phyloP scores from a whole-genome alignment of 129 eudicot genomes.

The Flaveria robusta region DNA sequence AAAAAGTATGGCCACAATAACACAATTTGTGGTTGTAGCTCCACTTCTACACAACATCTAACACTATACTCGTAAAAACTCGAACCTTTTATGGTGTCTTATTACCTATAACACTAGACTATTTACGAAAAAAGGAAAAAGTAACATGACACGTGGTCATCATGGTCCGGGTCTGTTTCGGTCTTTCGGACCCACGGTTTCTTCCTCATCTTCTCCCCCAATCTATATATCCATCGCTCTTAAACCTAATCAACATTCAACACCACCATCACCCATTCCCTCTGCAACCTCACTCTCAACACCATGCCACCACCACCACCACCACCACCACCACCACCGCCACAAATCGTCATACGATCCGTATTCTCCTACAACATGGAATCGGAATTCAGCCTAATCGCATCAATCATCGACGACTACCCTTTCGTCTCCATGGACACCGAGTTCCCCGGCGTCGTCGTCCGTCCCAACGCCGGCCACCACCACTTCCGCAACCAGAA shows the following conservation, averaged over 20 bases:
- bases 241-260: slow-evolving; percentile 9
- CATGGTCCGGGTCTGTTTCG: slow-evolving; percentile 29
- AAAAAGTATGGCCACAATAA: too few relatives aligned
- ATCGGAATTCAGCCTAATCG: slow-evolving; percentile 55
- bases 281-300: not conserved
- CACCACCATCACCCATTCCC: slow-evolving; percentile 5
- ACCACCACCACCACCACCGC: slow-evolving; percentile 12
- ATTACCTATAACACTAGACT: too few relatives aligned
- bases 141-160: not conserved
- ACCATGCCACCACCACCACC: slow-evolving; percentile 13
- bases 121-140: too few relatives aligned
- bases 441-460: slow-evolving; percentile 81
- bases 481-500: slow-evolving; percentile 25
- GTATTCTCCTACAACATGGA: slow-evolving; percentile 61
- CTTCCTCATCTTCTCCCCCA: slow-evolving; percentile 13
- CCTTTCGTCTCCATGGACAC: slow-evolving; percentile 85
- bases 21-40: too few relatives aligned
- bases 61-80: too few relatives aligned
- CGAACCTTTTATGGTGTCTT: too few relatives aligned
- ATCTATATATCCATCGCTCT: slow-evolving; percentile 18
- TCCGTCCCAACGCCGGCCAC: slow-evolving; percentile 37
- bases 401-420: slow-evolving; percentile 43
- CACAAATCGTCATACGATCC: slow-evolving; percentile 45
- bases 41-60: too few relatives aligned
- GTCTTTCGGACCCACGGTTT: slow-evolving; percentile 15